phyloP scores from a whole-genome alignment of 2,329 filamentous ascomycete species.

The Trichophyton equinum region DNA sequence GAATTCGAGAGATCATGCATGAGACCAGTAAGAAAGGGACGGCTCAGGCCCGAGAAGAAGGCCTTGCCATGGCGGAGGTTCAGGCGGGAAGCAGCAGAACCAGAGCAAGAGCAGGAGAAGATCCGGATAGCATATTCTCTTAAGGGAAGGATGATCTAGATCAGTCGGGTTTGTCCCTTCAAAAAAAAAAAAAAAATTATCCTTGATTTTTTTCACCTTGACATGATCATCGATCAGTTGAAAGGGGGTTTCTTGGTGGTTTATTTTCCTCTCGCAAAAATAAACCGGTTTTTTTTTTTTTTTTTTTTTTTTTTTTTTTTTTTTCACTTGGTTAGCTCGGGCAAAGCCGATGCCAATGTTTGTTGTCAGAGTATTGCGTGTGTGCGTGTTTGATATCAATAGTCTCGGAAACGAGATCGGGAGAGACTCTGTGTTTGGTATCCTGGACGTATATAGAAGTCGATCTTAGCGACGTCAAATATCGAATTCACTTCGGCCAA shows the following conservation, averaged over 20 bases:
- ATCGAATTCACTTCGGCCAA: neutral
- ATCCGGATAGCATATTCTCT: neutral
- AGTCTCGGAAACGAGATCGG: neutral
- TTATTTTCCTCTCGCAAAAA: too few relatives aligned
- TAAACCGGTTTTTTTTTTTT: too few relatives aligned
- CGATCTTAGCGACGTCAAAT: neutral
- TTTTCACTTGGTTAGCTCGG: too few relatives aligned
- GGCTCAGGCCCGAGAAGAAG: neutral
- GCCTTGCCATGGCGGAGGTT: neutral
- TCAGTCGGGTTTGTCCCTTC: too few relatives aligned
- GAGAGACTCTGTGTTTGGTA: neutral
- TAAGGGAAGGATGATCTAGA: neutral
- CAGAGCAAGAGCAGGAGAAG: too few relatives aligned
- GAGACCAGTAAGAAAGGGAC: neutral
- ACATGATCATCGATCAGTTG: too few relatives aligned
- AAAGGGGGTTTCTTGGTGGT: too few relatives aligned
- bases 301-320: too few relatives aligned
- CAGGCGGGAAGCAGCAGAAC: neutral
- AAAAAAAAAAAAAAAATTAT: too few relatives aligned
- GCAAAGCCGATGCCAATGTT: too few relatives aligned
- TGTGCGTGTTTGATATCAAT: neutral
- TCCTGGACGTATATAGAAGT: neutral
- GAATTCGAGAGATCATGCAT: neutral
- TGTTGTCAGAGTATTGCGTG: too few relatives aligned
- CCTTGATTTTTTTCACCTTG: too few relatives aligned